Conservation (phyloP, 106 monocot genomes). For the Acanthochlamys bracteata region DNA sequence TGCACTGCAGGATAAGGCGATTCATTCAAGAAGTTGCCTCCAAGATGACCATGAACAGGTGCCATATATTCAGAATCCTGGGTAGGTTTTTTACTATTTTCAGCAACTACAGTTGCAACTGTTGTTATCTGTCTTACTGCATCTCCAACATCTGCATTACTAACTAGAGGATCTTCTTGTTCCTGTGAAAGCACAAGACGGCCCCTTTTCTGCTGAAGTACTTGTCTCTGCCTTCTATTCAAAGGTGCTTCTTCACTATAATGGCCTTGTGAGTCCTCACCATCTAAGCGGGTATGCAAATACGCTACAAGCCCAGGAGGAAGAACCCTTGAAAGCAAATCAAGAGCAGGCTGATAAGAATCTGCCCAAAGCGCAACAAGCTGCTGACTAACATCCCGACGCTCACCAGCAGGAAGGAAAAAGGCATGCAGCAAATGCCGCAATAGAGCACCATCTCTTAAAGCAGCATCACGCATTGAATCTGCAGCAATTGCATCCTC, state of each 20-base stretch:
- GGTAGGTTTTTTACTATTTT: slow-evolving; percentile 21
- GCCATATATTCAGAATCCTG: slow-evolving; percentile 31
- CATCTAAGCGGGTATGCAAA: slow-evolving; percentile 80
- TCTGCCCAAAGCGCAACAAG: slow-evolving; percentile 99
- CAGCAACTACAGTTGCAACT: slow-evolving; percentile 15
- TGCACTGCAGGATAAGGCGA: slow-evolving; percentile 16
- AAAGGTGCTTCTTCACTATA: slow-evolving; percentile 47
- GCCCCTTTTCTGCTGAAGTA: slow-evolving; percentile 74
- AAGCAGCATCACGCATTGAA: slow-evolving; percentile 98
- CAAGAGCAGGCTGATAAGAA: slow-evolving; percentile 96
- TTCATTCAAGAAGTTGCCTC: slow-evolving; percentile 23
- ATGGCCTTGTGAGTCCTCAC: slow-evolving; percentile 46
- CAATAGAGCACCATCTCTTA: slow-evolving; percentile 97
- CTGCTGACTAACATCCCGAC: slow-evolving; percentile 87
- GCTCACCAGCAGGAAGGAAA: slow-evolving; percentile 77
- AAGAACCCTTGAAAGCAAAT: slow-evolving; percentile 88
- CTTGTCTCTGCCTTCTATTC: slow-evolving; percentile 56
- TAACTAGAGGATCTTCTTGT: slow-evolving; percentile 14
- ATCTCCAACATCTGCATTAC: slow-evolving; percentile 29
- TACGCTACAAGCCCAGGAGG: slow-evolving; percentile 99
- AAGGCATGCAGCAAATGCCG: slow-evolving; percentile 90
- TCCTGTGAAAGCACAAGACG: slow-evolving; percentile 21
- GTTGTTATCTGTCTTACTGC: slow-evolving; percentile 16
- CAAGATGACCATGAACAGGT: slow-evolving; percentile 17
- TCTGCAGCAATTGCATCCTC: slow-evolving; percentile 99